Base-by-base conservation (phyloP, 345 rosid genomes). In the Raphanus sativus region DNA sequence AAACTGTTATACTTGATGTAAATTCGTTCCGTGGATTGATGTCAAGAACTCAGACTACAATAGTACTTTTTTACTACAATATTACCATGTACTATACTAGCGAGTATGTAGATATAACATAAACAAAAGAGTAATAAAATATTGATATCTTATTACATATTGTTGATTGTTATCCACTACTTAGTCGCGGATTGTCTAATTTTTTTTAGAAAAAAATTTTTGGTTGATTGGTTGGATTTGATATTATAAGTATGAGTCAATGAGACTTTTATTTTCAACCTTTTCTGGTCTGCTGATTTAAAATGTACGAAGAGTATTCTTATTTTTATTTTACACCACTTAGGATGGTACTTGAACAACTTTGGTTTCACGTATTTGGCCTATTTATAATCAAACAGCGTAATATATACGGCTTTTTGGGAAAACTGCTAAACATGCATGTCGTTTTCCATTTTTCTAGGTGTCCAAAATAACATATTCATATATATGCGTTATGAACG, bases 301-400 rank as follows among this genome's bases (percentile, higher is more conserved):
- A 45, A 33, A 52, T 63, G 13, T 58, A 13, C 55, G 13, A 55
- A 36, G 59, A 77, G 67, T 65, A 5, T 56, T 42, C 2, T 56
- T 55, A 17, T 56, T 63, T n/a, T 56, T 64, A 29, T 77, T 71
- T 58, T 15, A 56, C 45, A 59, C 54, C 69, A 45, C 63, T 73
- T 59, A 17, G n/a, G 58, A 66, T 16, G 17, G 58, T 72, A 72
- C 69, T 24, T 10, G 45, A 72, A 34, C 16, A 72, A 24, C 55
- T 59, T 72, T 72, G 63, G 73, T 78, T 66, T 78, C 69, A 67
- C 72, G 77, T 78, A 78, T 72, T 60, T 78, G 77, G 81, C 77
- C 74, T 48, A 78, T 66, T 60, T 34, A 60, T 72, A 73, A 72
- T 66, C 77, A 67, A 78, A 67, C 81, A 78, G 2, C 81, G 69